Base-by-base conservation (phyloP, 1,284 basidiomycete species). In the Termitomyces sp. region DNA sequence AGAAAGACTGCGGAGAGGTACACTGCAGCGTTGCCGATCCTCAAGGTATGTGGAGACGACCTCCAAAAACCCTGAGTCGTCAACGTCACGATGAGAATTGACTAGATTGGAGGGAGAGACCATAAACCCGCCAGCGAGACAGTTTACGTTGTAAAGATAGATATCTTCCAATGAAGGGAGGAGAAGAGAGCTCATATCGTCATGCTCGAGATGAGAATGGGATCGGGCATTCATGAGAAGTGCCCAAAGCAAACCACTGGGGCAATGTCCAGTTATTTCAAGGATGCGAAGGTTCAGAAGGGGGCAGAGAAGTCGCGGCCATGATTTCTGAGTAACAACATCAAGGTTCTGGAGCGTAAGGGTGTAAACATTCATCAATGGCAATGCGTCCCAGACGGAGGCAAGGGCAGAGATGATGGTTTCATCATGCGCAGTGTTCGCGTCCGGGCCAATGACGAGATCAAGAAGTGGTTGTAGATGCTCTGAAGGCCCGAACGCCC, bases 51-150 rank as follows among this genome's bases (percentile, higher is more conserved):
- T 59, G 14, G 62, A 54, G 10, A 71, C 60, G 1, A 73, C 70
- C 38, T 73, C 70, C 35, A 73, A 58, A 54, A 72, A 73, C 16
- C 66, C 61, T 13, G 70, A 71, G 52, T 72, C 69, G 54, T 72
- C 72, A 41, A 70, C 60, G 48, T 72, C 67, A 44, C 46, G 55
- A 48, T 68, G 60, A 1, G 68, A 71, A 53, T 73, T 67, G 30
- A 66, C 55, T 16, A 61, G 58, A 1, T 58, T 61, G 6, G 52
- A 61, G 14, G 61, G 56, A 7, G 66, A 66, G 18, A 71, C 61
- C 72, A 73, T 73, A 50, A 65, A 66, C 26, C 72, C 71, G 14
- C 70, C 70, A 39, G 65, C 62, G 34, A 68, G 68, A 46, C 70
- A 72, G 50, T 73, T 68, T 3, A 72, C 61, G 14, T 64, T 61